phyloP scores from a whole-genome alignment of 2,329 filamentous ascomycete genomes.

The Aspergillus terreus region DNA sequence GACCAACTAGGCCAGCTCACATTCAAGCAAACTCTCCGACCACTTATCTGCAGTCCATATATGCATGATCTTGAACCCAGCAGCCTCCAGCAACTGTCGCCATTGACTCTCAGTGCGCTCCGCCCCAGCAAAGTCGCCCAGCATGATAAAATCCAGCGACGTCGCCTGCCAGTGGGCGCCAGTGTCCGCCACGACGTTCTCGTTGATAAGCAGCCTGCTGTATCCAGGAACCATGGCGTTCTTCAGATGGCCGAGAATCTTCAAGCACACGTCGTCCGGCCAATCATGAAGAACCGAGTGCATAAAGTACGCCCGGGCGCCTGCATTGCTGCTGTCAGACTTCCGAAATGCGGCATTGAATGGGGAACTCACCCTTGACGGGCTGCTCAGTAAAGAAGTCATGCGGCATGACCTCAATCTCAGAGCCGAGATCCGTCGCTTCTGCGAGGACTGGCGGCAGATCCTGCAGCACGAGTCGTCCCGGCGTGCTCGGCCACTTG shows the following conservation, averaged over 20 bases:
- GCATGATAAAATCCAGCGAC: conserved; percentile 41
- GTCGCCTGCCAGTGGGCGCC: conserved; percentile 27
- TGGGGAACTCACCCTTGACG: conserved; percentile 34
- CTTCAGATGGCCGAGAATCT: conserved; percentile 26
- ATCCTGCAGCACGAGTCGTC: conserved; percentile 50
- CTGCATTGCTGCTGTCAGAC: conserved; percentile 9
- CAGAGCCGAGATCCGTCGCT: conserved; percentile 6
- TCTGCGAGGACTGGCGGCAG: conserved; percentile 36
- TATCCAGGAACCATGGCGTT: conserved; percentile 36
- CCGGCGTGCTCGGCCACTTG: conserved; percentile 36
- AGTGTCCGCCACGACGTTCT: conserved; percentile 39
- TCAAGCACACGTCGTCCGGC: conserved; percentile 27
- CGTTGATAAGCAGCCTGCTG: conserved; percentile 43
- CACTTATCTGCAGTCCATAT: conserved; percentile 23
- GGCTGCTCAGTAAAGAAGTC: conserved; percentile 49
- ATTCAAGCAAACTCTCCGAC: conserved; percentile 22
- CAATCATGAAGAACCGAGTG: conserved; percentile 26
- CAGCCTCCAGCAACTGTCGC: conserved; percentile 27
- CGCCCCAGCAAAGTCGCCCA: conserved; percentile 31
- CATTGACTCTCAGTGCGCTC: conserved; percentile 42
- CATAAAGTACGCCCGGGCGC: conserved; percentile 28
- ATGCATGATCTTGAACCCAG: conserved; percentile 34
- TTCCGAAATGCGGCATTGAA: too few species aligned
- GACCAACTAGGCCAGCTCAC: conserved; percentile 12
- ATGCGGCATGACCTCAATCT: conserved; percentile 36